Conservation (phyloP, 805 yeast genomes). For the Ogataea polymorpha region DNA sequence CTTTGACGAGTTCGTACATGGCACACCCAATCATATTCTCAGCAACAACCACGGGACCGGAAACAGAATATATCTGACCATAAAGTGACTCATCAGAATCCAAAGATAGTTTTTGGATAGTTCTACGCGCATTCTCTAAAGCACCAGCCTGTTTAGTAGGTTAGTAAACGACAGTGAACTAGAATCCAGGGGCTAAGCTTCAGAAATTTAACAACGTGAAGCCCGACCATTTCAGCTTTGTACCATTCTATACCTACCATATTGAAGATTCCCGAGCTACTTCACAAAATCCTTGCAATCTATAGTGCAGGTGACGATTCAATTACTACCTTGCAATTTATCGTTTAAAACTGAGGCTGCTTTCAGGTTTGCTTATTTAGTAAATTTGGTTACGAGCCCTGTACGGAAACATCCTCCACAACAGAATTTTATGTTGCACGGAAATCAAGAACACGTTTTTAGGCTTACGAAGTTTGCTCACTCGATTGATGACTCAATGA, state of each 20-base stretch:
- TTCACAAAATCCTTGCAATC: slow-evolving; percentile 1
- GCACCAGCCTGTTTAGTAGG: slow-evolving; percentile 73
- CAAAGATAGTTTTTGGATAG: slow-evolving; percentile 78
- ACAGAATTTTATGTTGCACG: no score
- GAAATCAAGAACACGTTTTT: no score
- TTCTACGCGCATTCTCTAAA: slow-evolving; percentile 93
- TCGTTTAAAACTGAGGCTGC: slow-evolving; percentile 17
- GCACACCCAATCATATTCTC: slow-evolving; percentile 99
- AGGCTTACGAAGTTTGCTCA: no score
- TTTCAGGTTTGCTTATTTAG: background rate
- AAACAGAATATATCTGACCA: slow-evolving; percentile 89
- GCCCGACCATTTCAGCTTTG: background rate
- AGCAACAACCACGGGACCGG: slow-evolving; percentile 97
- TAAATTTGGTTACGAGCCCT: background rate
- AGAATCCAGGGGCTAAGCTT: no score
- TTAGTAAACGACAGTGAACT: background rate
- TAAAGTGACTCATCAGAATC: slow-evolving; percentile 75
- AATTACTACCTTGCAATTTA: background rate
- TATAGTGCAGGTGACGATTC: background rate
- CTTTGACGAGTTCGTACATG: slow-evolving; percentile 98
- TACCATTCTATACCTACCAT: slow-evolving; percentile 5
- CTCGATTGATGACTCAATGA: no score
- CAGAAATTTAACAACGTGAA: no score
- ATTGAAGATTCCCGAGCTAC: background rate
- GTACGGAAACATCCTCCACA: background rate